Evolutionary conservation across 2,329 filamentous ascomycete genomes (phyloP), one percentile per base, ranked within the genome.

Genomic region (Neopestalotiopsis sp.): DNA sequence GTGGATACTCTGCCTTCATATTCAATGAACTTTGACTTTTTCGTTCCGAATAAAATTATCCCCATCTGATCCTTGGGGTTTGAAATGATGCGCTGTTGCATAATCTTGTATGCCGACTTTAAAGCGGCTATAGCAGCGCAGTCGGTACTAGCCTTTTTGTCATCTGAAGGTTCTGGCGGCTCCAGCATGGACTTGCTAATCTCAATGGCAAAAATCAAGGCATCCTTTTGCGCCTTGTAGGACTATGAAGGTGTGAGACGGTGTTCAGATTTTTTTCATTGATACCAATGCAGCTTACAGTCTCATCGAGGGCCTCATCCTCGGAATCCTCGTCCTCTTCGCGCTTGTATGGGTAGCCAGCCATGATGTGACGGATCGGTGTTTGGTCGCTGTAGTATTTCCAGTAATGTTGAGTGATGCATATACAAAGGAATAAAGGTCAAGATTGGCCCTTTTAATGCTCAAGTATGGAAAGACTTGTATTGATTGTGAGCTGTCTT

Each of bases 41-140:
- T 86, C 0, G 96, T 99, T 9, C 95, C 95, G 78, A 97, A 99
- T 0, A 99, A 85, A 49, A 99, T 80, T 32, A 99, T 92, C 1
- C 95, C 95, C 88, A 99, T 98, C 93, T 98, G 97, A 71, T 99
- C 96, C 76, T 92, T 95, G 1, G 96, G 96, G 71, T 95, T 95
- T 3, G 95, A 95, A 75, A 99, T 98, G 80, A 99, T 98, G 74
- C 96, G 94, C 82, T 98, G 95, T 82, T 98, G 94, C 94, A 99
- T 98, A 66, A 99, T 86, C 76, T 94, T 90, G 76, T 97, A 97
- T 69, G 95, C 96, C 75, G 94, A 98, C 85, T 97, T 97, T 64
- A 99, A 82, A 4, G 96, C 95, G 17, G 95, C 95, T 66, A 91
- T 87, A 0, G 94, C 86, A 4, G 95, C 90, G 59, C 92, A 95